Evolutionary conservation across 176 grass and related monocot genomes (phyloP).

Genomic region (Musa beccarii): DNA sequence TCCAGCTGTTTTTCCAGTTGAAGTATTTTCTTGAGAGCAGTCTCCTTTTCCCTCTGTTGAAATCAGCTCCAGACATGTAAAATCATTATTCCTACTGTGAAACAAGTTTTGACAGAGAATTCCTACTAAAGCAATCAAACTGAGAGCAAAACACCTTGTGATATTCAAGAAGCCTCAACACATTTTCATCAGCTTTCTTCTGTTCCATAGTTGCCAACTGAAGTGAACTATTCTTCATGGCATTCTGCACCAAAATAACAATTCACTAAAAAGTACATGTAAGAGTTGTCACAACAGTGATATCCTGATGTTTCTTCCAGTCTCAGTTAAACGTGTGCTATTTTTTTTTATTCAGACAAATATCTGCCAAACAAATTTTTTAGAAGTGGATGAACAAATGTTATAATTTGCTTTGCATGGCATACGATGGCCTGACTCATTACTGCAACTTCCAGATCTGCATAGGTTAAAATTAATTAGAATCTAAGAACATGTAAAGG

Average conservation of each 20-base stretch:
- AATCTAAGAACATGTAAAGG: too few relatives aligned
- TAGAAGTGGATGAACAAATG: neutral
- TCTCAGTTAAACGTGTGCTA: too few relatives aligned
- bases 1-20: slow-evolving; percentile 35
- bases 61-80: slow-evolving; percentile 22
- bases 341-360: neutral
- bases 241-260: slow-evolving; percentile 33
- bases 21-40: slow-evolving; percentile 33
- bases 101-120: neutral
- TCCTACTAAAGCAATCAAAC: slow-evolving; percentile 8
- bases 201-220: slow-evolving; percentile 46
- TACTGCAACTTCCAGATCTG: neutral
- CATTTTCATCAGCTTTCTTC: slow-evolving; percentile 39
- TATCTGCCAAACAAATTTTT: neutral
- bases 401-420: neutral
- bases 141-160: slow-evolving; percentile 41
- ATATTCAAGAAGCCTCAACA: slow-evolving; percentile 50
- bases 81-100: neutral
- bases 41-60: slow-evolving; percentile 48
- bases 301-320: neutral
- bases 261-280: slow-evolving; percentile 6
- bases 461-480: neutral
- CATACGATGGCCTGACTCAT: neutral
- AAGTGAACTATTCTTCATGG: slow-evolving; percentile 47
- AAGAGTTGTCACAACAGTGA: slow-evolving; percentile 1